Evolutionary conservation across 108 stramenopile species (phyloP).

Genomic region (Schizochytrium sp.): DNA sequence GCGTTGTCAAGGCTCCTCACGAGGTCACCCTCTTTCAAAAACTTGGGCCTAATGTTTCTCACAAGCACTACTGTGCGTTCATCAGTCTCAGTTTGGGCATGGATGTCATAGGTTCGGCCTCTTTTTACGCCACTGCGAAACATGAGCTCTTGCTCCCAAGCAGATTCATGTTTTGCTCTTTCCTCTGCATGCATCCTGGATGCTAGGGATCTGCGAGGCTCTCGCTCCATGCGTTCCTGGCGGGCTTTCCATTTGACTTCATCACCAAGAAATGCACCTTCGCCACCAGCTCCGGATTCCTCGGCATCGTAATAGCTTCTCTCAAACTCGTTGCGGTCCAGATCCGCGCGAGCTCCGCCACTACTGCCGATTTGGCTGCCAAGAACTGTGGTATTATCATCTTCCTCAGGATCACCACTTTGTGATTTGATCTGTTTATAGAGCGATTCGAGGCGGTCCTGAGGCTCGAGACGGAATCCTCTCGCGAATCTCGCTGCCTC

Average conservation of each 20-base stretch:
- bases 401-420: not conserved
- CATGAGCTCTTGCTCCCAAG: conserved; percentile 49
- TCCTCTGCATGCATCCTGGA: conserved; percentile 47
- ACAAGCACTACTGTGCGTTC: conserved; percentile 92
- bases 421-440: not conserved
- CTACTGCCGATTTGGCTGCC: conserved; percentile 4
- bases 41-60: conserved; percentile 60
- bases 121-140: conserved; percentile 46
- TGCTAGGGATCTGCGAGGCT: not conserved
- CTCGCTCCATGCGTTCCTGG: conserved; percentile 78
- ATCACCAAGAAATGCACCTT: conserved; percentile 86
- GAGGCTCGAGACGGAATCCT: conserved; percentile 6
- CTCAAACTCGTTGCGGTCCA: conserved; percentile 86
- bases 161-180: not conserved
- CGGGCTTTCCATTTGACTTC: conserved; percentile 82
- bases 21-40: conserved; percentile 79
- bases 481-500: conserved; percentile 29
- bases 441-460: conserved; percentile 1
- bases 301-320: conserved; percentile 89
- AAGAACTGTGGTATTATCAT: not conserved
- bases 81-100: conserved; percentile 80
- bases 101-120: conserved; percentile 60
- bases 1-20: conserved; percentile 74
- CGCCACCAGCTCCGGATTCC: conserved; percentile 78
- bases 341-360: conserved; percentile 7